These are phyloP conservation scores for Phoenix roebelenii DNA, from an alignment of 176 grass and related monocot genomes.

Conservation along the genomic window DNA sequence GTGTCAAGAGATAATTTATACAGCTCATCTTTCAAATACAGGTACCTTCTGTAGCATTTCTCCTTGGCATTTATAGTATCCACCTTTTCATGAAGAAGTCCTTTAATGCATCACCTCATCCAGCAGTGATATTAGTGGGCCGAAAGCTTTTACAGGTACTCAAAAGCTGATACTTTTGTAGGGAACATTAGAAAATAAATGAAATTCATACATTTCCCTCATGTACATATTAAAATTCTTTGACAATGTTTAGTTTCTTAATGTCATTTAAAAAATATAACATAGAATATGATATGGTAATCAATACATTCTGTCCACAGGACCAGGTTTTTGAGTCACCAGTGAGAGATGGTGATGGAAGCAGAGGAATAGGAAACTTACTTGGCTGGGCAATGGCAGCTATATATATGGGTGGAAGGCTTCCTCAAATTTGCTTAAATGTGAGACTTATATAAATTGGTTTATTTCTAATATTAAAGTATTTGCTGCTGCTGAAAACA, in stretches of 20 bases:
- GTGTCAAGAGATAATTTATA: background rate
- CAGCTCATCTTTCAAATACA: slow-evolving; percentile 21
- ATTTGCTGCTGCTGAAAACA: too few species aligned
- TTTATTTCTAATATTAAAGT: too few species aligned
- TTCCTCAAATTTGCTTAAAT: slow-evolving; percentile 92
- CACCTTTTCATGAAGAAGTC: slow-evolving; percentile 34
- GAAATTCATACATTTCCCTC: too few species aligned
- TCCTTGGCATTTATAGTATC: slow-evolving; percentile 33
- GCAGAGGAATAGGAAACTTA: slow-evolving; percentile 60
- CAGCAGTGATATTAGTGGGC: slow-evolving; percentile 52
- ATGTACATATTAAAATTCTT: too few species aligned
- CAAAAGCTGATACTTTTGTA: slow-evolving; percentile 24
- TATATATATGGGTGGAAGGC: slow-evolving; percentile 87
- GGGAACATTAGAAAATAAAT: too few species aligned
- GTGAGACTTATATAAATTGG: slow-evolving; percentile 28
- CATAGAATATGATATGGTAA: too few species aligned
- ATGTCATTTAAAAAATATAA: too few species aligned
- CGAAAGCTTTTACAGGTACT: slow-evolving; percentile 65
- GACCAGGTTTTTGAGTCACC: background rate
- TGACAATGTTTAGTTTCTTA: too few species aligned
- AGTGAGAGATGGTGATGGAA: slow-evolving; percentile 19
- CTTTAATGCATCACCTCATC: slow-evolving; percentile 27
- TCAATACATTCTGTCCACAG: background rate
- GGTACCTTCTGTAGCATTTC: slow-evolving; percentile 57
- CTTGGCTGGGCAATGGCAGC: slow-evolving; percentile 90